Base-by-base conservation (phyloP, 768 basidiomycete genomes). In the Mycena haematopus region DNA sequence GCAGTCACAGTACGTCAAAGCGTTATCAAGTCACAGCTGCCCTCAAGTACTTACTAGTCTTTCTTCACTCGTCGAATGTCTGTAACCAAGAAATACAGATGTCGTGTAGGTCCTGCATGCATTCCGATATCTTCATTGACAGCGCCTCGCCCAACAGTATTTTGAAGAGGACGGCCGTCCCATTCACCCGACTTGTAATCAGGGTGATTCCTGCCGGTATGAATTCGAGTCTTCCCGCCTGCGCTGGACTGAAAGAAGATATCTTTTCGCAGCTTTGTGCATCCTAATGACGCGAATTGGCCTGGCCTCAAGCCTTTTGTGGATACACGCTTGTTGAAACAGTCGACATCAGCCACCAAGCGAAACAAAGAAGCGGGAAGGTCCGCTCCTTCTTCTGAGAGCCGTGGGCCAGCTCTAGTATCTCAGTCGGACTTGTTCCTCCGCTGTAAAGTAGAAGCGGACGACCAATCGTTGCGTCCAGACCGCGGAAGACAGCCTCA, bases 201-300 rank as follows among this genome's bases (percentile, higher is more conserved):
- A 84, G 63, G 84, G 84, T 29, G 74, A 74, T 45, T 75, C 70
- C 38, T 86, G 84, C 71, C 82, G 84, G 85, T 83, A 66, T 6
- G 49, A 31, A 17, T 15, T 38, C 24, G n/a, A n/a, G 27, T 36
- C 36, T 14, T 36, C 36, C 15, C 40, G 6, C 6, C 4, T 31
- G 29, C 4, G 29, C 17, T 40, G 14, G 9, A 22, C 21, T 35
- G 33, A 21, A 52, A 22, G 5, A 44, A 47, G n/a, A n/a, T n/a
- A 27, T 33, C 10, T 45, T 44, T 11, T 46, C 36, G 29, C 42
- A 76, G 84, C 29, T 86, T 83, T 64, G 76, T 85, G 38, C 84
- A 86, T 63, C 84, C 84, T 31, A 73, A 68, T 49, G 84, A 86
- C 68, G 61, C 75, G 33, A 76, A 80, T 49, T 85, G 84, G 78